These are phyloP conservation scores for Pythium grandisporangium DNA, from an alignment of 352 stramenopile genomes.

Conservation along the genomic window DNA sequence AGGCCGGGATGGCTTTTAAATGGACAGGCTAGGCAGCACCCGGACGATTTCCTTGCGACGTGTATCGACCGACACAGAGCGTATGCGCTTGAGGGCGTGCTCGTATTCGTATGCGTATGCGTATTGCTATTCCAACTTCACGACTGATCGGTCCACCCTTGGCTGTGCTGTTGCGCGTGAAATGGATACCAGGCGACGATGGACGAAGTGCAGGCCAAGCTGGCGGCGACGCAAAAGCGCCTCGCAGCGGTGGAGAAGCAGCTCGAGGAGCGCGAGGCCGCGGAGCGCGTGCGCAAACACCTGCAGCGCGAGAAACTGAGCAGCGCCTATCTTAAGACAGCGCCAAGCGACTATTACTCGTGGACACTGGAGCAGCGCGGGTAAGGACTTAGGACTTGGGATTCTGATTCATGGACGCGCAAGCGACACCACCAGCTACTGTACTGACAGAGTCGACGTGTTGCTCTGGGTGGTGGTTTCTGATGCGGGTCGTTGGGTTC, in stretches of 20 bases:
- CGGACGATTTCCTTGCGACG: too few relatives aligned
- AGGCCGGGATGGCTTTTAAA: too few relatives aligned
- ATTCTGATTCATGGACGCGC: not conserved
- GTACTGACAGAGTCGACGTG: not conserved
- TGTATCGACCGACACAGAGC: too few relatives aligned
- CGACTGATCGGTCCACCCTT: too few relatives aligned
- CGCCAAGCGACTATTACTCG: constrained; percentile 63
- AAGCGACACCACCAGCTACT: too few relatives aligned
- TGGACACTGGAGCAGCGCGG: constrained; percentile 57
- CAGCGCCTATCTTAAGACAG: constrained; percentile 59
- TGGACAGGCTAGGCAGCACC: too few relatives aligned
- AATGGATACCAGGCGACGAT: constrained; percentile 11
- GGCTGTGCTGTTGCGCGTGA: too few relatives aligned
- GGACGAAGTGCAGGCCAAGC: constrained; percentile 17
- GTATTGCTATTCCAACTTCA: too few relatives aligned
- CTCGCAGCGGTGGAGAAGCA: constrained; percentile 29
- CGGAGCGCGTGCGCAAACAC: constrained; percentile 35
- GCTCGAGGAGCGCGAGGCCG: constrained; percentile 40
- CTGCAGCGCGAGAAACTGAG: constrained; percentile 29
- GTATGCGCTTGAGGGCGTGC: too few relatives aligned
- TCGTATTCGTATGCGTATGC: too few relatives aligned
- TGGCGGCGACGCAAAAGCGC: constrained; percentile 20
- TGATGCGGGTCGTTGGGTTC: not conserved
- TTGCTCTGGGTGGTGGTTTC: not conserved
- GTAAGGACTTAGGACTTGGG: too few relatives aligned